Conservation (phyloP, 1,284 basidiomycete genomes). For the Anthracocystis walkeri region DNA sequence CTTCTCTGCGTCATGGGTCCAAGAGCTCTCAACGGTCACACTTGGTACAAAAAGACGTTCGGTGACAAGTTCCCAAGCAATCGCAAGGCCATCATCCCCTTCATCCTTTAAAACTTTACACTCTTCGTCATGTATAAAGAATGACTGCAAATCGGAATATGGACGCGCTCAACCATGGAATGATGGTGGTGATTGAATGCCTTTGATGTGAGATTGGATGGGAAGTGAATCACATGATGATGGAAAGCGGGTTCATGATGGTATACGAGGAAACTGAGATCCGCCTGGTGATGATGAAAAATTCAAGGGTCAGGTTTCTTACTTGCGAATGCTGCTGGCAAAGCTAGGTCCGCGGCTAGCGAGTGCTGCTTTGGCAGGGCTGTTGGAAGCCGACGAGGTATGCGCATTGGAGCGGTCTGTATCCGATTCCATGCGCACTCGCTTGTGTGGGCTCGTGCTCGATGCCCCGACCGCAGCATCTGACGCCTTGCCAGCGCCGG, state of each 20-base stretch:
- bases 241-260: conserved; percentile 3
- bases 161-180: not conserved
- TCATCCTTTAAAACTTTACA: conserved; percentile 72
- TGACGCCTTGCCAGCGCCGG: not conserved
- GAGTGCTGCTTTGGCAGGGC: conserved; percentile 36
- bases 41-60: conserved; percentile 83
- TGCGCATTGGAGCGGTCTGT: conserved; percentile 14
- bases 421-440: conserved; percentile 40
- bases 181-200: conserved; percentile 1
- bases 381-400: conserved; percentile 11
- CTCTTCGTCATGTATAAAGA: not conserved
- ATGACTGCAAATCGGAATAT: not conserved
- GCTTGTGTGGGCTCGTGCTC: conserved; percentile 33
- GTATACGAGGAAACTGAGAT: conserved; percentile 4
- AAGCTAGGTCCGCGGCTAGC: conserved; percentile 43
- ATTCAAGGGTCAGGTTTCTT: not conserved
- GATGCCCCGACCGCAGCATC: not conserved
- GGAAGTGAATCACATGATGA: not conserved
- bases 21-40: conserved; percentile 81
- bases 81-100: conserved; percentile 78
- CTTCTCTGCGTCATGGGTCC: conserved; percentile 82
- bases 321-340: conserved; percentile 25
- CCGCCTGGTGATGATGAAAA: not conserved
- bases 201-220: conserved; percentile 1
- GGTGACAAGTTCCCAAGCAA: conserved; percentile 75